Base-by-base conservation (phyloP, 2,329 filamentous ascomycete genomes). In the Aspergillus ochraceus region DNA sequence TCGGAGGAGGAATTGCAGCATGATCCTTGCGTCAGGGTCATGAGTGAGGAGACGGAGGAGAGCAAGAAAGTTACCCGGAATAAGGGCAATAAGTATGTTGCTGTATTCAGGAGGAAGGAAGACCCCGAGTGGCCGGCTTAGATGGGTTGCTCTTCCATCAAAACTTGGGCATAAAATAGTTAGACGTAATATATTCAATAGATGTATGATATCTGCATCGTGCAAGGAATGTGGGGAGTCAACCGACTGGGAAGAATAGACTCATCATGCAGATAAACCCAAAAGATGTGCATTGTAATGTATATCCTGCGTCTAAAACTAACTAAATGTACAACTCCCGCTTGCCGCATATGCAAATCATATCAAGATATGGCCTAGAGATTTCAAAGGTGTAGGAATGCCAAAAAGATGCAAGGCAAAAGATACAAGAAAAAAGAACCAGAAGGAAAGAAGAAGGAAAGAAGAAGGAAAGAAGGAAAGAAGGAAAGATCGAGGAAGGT, bases 1-100 rank as follows among this genome's bases (percentile, higher is more conserved):
- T 68, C 83, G 0, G 85, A 81, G 51, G 77, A 77, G 55, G 79
- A 83, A n/a, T 79, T 84, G 4, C 75, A 84, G 3, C 81, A 77
- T 8, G 84, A 82, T 58, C 81, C 77, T 11, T 89, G 88, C 68
- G 86, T 89, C 66, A 81, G 79, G 70, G 80, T 83, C 66, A 89
- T 89, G 86, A 82, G 82, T 63, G 79, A 83, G 39, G 92, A 95
- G 79, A 99, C 96, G 3, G 95, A 99, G 76, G 96, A 99, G 80
- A 92, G 93, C 36, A 97, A 97, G 81, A 99, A 99, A 80, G 95
- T 99, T 14, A 86, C 88, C 68, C 86, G 95, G 72, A 97, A 98
- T 77, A 87, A 90, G 47, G 95, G 95, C 0, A 86, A 87, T 72
- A 99, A 98, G 78, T 96, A 90, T 77, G 89, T 98, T 52, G 94